Evolutionary conservation across 306 rosid species (phyloP), one percentile per base, ranked within the genome.

Genomic region (Rosa lucieae): DNA sequence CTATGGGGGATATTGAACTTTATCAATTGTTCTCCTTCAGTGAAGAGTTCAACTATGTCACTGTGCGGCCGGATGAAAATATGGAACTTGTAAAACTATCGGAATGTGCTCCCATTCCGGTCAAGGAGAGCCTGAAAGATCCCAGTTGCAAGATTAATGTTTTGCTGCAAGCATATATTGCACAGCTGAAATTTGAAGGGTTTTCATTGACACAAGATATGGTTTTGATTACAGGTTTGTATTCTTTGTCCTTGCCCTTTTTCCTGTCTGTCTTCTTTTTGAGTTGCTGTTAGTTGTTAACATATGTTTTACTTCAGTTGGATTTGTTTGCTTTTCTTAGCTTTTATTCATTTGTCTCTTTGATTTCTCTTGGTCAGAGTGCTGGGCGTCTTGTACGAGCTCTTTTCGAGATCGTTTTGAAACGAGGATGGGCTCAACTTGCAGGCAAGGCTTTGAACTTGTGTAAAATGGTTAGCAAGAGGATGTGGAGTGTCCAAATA

Each of bases 331-430:
- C n/a, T 56, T 51, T 29, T 29, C 8, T 72, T n/a, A 49, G 17
- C 40, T 74, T 21, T 49, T 44, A 49, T 35, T 70, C 63, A 37
- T 67, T 83, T 29, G 32, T 53, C 23, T 71, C 21, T 77, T 70
- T 68, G 52, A 42, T n/a, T 61, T 67, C 51, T 29, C 17, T 23
- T 85, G 51, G 9, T 29, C 84, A 94, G 97, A 94, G 97, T 87
- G 99, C 97, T 9, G 97, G 95, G 21, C 94, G 99, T 21, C 99
- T 94, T 84, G n/a, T 94, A 79, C 97, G 97, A 75, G 97, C 99
- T 73, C 97, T 94, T 75, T 94, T 94, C 84, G 97, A 94, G 90
- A 91, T 94, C 73, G 95, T 90, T 26, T 72, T 94, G 87, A 92
- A 92, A 86, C 92, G 93, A 72, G 99, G 97, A 52, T 92, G 99